phyloP scores from a whole-genome alignment of 108 stramenopile species.

The Nitzschia sp. region DNA sequence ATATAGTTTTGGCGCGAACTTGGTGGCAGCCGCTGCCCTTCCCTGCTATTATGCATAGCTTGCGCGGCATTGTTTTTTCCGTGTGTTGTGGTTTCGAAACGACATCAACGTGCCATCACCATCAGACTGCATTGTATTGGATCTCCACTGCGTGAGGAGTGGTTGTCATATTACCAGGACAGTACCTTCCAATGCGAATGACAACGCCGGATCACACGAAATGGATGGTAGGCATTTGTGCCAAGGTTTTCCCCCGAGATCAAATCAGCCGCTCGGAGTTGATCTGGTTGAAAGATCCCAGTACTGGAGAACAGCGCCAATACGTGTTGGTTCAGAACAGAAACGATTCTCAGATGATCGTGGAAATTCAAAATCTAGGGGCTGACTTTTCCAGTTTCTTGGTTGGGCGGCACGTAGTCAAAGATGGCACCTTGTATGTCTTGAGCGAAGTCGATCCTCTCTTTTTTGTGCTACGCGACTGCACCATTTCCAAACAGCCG shows the following conservation, averaged over 20 bases:
- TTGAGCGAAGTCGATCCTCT: slow-evolving; percentile 66
- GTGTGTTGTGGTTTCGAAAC: too few relatives aligned
- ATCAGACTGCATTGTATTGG: too few relatives aligned
- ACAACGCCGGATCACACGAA: background rate
- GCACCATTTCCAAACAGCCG: slow-evolving; percentile 16
- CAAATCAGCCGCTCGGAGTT: background rate
- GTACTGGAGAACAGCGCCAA: slow-evolving; percentile 20
- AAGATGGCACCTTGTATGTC: slow-evolving; percentile 55
- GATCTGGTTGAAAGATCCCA: slow-evolving; percentile 26
- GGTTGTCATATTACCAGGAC: too few relatives aligned
- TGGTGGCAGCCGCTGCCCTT: too few relatives aligned
- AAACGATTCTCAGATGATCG: slow-evolving; percentile 24
- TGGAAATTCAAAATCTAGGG: slow-evolving; percentile 50
- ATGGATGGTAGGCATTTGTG: slow-evolving; percentile 11
- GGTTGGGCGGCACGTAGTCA: slow-evolving; percentile 56
- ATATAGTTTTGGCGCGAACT: too few relatives aligned
- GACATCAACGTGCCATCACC: too few relatives aligned
- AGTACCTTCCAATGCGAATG: too few relatives aligned
- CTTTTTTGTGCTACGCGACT: slow-evolving; percentile 48
- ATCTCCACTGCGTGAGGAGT: too few relatives aligned
- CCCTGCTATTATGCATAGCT: too few relatives aligned
- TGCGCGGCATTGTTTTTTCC: too few relatives aligned
- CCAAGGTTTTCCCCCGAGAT: slow-evolving; percentile 3
- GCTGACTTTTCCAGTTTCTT: slow-evolving; percentile 63
- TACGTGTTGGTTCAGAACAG: slow-evolving; percentile 16